Evolutionary conservation across 805 yeast species (phyloP), one percentile per base, ranked within the genome.

Genomic region (Clavispora phyllophila): DNA sequence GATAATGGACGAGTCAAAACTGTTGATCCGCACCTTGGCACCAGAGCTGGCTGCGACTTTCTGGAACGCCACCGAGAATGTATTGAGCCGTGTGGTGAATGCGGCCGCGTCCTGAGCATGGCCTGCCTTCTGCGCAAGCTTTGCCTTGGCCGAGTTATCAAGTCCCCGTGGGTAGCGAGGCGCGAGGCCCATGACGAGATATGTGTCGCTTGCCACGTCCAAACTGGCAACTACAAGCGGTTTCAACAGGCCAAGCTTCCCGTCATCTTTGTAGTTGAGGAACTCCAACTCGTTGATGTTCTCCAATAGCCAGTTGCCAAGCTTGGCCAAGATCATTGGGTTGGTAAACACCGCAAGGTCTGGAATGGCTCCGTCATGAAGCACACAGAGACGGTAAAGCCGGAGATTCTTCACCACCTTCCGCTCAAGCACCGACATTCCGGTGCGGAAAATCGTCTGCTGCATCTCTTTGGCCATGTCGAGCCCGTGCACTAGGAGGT

Each of bases 1-100:
- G 35, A 93, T 88, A 18, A 93, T 87, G 3, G 97, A 81, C 49
- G 95, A 86, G 60, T 93, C 98, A 64, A 93, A 93, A 56, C 96
- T 88, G 61, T 93, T 98, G 48, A 93, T 85, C 55, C 91, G 76
- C 15, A 89, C 89, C 53, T 85, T 81, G 3, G 97, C 96, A 33
- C 89, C 91, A 5, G 96, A 85, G 17, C 78, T 78, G 36, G 73
- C 74, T 1, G 97, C 93, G 22, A 90, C 87, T 50, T 83, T 84
- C 61, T 88, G 96, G 62, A 93, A 93, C 27, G 96, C 96, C 44
- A 84, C 78, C 36, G 96, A 90, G 58, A 93, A 93, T 7, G 87
- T 82, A 58, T 93, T 91, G 39, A 83, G 65, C 27, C 75, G 48
- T n/a, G 73, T 65, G 29, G 68, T 67, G 3, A 81, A 63, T 0